A percentile compares a stretch with the other conserved stretches of the same genome.
Conservation (phyloP, 2,329 filamentous ascomycete species). For the Helminthosporium solani region DNA sequence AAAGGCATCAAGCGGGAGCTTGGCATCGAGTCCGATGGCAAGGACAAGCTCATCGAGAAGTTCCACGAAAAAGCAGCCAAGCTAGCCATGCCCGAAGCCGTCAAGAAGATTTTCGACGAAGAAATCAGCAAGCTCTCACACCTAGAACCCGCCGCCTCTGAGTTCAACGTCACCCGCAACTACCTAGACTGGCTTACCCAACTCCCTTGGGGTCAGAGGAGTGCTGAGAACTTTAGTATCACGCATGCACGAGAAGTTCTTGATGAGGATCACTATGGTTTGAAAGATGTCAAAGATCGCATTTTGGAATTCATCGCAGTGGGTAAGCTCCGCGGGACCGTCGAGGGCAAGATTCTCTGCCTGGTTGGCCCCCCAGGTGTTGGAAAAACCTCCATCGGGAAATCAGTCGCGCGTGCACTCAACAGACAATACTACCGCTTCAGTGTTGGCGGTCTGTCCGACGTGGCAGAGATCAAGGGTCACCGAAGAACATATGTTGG, state of each 20-base stretch:
- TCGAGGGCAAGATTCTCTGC: slow-evolving; percentile 97
- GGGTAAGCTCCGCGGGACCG: slow-evolving; percentile 91
- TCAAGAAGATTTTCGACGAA: slow-evolving; percentile 97
- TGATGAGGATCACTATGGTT: slow-evolving; percentile 93
- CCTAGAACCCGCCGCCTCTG: slow-evolving; percentile 90
- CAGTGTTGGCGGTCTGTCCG: slow-evolving; percentile 92
- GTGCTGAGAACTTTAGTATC: slow-evolving; percentile 95
- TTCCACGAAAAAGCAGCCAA: slow-evolving; percentile 95
- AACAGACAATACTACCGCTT: slow-evolving; percentile 98
- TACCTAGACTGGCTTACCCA: slow-evolving; percentile 99
- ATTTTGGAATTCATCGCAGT: slow-evolving; percentile 98
- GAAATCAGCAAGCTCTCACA: slow-evolving; percentile 97
- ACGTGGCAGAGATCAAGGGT: slow-evolving; percentile 98
- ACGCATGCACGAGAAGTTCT: slow-evolving; percentile 85
- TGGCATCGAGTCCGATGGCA: slow-evolving; percentile 95
- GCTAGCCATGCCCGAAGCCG: slow-evolving; percentile 92
- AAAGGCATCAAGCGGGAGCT: slow-evolving; percentile 95
- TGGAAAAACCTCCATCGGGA: slow-evolving; percentile 97
- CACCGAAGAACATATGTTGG: slow-evolving; percentile 96
- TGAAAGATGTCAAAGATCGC: slow-evolving; percentile 98
- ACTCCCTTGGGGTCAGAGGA: slow-evolving; percentile 94
- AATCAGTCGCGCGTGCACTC: slow-evolving; percentile 91
- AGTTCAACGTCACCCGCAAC: slow-evolving; percentile 98
- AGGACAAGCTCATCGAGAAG: slow-evolving; percentile 95
- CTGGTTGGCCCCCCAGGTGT: slow-evolving; percentile 97